Evolutionary conservation across 2,329 filamentous ascomycete species (phyloP), one percentile per base, ranked within the genome.

Genomic region (Sordariomycetes sp.): DNA sequence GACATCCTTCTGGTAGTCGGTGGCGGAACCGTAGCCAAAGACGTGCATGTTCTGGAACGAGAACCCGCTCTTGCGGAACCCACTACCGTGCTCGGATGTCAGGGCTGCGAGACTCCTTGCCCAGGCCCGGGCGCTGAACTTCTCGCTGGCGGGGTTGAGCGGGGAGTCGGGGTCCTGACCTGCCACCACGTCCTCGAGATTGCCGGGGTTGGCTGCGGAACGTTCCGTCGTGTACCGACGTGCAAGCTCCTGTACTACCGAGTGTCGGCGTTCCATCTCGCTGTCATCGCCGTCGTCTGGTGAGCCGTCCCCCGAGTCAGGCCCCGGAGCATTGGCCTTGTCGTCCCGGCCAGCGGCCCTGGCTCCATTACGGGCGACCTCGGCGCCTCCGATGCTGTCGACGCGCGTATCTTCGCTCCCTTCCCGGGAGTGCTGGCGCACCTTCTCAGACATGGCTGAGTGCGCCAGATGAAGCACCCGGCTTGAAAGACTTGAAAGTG

Each of bases 1-100:
- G 32, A 86, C 81, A 61, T 84, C 78, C 69, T 83, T 84, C 65
- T 89, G 86, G 68, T 85, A 89, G 66, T 89, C 85, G 1, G 84
- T 87, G 0, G 80, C 74, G 45, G 77, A 78, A 52, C 85, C 85
- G 63, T 78, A 88, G 48, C 85, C 85, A 64, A 83, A 81, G 4
- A 87, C 82, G 60, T 80, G 86, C 58, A 89, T 72, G 64, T 87
- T 78, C 67, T 81, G 78, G 71, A 85, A 89, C 54, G 77, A 75
- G 52, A 89, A 75, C 52, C 86, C 85, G 0, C 81, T 76, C 13
- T 78, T 80, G 63, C 84, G 78, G 67, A 81, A 82, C 17, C 69
- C 66, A 61, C 75, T 72, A 56, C 80, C 83, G 58, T 79, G 76
- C 60, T 70, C 73, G 35, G 74, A 72, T 52, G 75, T 72, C 60